Percentiles rank a stretch among this genome's conserved stretches.
These are phyloP conservation scores for Escovopsis sp. DNA, from an alignment of 2,329 filamentous ascomycete genomes.

Conservation along the genomic window DNA sequence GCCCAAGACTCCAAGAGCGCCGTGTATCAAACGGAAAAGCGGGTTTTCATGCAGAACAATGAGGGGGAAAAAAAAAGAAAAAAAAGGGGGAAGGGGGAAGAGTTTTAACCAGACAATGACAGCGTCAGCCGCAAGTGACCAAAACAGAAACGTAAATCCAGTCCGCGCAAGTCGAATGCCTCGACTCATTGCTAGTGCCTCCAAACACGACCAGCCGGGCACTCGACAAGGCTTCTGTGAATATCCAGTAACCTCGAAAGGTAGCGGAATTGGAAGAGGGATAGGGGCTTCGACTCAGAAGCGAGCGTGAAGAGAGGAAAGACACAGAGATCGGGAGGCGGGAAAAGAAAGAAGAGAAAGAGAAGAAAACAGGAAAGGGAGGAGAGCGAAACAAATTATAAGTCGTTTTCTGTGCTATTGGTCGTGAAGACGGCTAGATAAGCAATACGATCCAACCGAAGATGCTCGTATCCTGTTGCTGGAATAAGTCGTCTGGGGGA, in stretches of 20 bases:
- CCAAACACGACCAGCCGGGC: constrained; percentile 12
- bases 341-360: too few species aligned
- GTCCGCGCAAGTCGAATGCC: constrained; percentile 7
- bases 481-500: constrained; percentile 7
- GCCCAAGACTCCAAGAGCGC: constrained; percentile 25
- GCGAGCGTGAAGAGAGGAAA: too few species aligned
- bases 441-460: constrained; percentile 15
- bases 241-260: neutral
- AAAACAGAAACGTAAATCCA: constrained; percentile 15
- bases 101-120: constrained; percentile 18
- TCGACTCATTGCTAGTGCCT: constrained; percentile 6
- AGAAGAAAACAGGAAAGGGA: too few species aligned
- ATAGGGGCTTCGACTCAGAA: too few species aligned
- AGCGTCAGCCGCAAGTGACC: constrained; percentile 11
- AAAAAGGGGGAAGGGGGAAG: too few species aligned
- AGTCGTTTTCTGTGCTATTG: constrained; percentile 17
- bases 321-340: too few species aligned
- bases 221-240: constrained; percentile 6
- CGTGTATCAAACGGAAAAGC: constrained; percentile 22
- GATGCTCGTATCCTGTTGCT: constrained; percentile 13
- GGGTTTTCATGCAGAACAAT: constrained; percentile 17
- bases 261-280: neutral
- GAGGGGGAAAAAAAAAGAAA: too few species aligned
- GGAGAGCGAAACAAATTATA: constrained; percentile 6
- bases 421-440: constrained; percentile 14